Evolutionary conservation across 257 asterid genomes (phyloP).

Genomic region (Petunia secreta): DNA sequence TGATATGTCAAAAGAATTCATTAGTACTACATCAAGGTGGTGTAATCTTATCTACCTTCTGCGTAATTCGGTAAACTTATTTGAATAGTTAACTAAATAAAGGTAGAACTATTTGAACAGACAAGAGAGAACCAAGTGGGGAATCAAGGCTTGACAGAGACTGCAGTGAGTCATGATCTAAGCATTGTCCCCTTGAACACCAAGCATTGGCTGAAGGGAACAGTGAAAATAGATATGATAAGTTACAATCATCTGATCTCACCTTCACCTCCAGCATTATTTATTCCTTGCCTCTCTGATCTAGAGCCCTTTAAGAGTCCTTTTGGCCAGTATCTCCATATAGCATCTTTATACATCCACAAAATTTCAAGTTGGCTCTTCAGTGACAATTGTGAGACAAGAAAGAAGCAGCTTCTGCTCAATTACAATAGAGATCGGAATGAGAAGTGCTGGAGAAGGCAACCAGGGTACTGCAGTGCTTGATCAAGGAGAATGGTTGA

Average conservation of each 20-base stretch:
- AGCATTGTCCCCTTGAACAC: slow-evolving; percentile 33
- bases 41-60: slow-evolving; percentile 13
- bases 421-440: slow-evolving; percentile 24
- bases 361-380: slow-evolving; percentile 17
- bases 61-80: neutral
- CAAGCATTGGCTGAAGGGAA: slow-evolving; percentile 39
- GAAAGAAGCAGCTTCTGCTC: slow-evolving; percentile 15
- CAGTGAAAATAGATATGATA: slow-evolving; percentile 44
- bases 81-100: neutral
- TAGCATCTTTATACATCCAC: slow-evolving; percentile 35
- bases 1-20: neutral
- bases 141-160: slow-evolving; percentile 54
- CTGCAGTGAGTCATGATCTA: slow-evolving; percentile 56
- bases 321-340: slow-evolving; percentile 1
- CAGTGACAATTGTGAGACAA: slow-evolving; percentile 19
- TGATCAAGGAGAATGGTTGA: slow-evolving; percentile 62
- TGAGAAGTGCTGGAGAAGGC: slow-evolving; percentile 45
- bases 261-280: slow-evolving; percentile 46
- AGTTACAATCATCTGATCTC: slow-evolving; percentile 44
- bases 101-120: slow-evolving; percentile 18
- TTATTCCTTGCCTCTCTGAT: slow-evolving; percentile 38
- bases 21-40: neutral
- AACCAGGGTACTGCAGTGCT: slow-evolving; percentile 34
- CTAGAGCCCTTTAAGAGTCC: slow-evolving; percentile 46
- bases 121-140: slow-evolving; percentile 46